A percentile compares a stretch with the other conserved stretches of the same genome.
Evolutionary conservation across 352 stramenopile species (phyloP).

Genomic region (Globisporangium uncinulatum): DNA sequence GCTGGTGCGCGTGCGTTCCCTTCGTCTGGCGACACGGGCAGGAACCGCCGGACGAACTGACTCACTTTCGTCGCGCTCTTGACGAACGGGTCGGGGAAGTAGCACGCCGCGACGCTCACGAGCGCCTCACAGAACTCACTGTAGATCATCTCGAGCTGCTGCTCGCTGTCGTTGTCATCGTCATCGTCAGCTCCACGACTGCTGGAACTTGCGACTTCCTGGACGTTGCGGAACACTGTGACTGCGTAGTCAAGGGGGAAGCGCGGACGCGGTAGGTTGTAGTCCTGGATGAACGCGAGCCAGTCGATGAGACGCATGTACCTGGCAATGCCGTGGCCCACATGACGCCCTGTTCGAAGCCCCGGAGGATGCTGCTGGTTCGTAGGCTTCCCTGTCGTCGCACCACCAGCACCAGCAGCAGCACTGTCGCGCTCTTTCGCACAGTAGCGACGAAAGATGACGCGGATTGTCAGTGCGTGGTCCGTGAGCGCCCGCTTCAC

Average conservation of each 20-base stretch:
- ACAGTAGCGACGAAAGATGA: slow-evolving; percentile 72
- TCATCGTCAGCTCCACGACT: slow-evolving; percentile 15
- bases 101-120: slow-evolving; percentile 43
- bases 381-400: not conserved
- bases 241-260: slow-evolving; percentile 56
- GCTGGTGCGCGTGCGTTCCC: slow-evolving; percentile 24
- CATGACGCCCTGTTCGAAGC: slow-evolving; percentile 1
- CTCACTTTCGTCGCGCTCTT: slow-evolving; percentile 42
- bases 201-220: slow-evolving; percentile 32
- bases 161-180: not conserved
- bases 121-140: slow-evolving; percentile 69
- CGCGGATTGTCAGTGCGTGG: slow-evolving; percentile 47
- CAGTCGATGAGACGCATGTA: slow-evolving; percentile 67
- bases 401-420: slow-evolving; percentile 6
- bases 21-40: slow-evolving; percentile 60
- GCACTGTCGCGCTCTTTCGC: slow-evolving; percentile 48
- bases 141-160: slow-evolving; percentile 63
- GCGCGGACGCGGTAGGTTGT: slow-evolving; percentile 50
- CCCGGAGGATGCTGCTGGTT: not conserved
- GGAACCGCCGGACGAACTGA: slow-evolving; percentile 67
- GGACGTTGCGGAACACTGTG: slow-evolving; percentile 57
- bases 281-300: slow-evolving; percentile 66
- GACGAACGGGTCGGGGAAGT: slow-evolving; percentile 63
- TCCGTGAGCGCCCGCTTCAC: slow-evolving; percentile 52
- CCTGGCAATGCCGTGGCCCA: slow-evolving; percentile 39